Conservation (phyloP, 768 basidiomycete species). For the Suillus subalutaceus region DNA sequence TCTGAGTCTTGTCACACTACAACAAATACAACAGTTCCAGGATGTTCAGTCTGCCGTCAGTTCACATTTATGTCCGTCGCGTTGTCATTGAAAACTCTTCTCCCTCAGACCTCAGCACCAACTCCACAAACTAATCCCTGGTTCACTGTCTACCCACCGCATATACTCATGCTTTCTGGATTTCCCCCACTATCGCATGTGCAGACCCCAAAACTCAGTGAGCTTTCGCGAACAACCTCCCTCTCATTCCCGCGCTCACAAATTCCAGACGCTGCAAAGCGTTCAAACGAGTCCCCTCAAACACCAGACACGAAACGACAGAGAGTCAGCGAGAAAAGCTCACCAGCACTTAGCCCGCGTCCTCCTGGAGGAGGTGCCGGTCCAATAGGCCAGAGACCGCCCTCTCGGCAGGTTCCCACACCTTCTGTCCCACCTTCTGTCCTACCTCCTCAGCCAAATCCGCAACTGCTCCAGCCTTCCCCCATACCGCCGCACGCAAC, state of each 20-base stretch:
- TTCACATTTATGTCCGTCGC: constrained; percentile 9
- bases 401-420: constrained; percentile 4
- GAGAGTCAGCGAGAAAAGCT: constrained; percentile 20
- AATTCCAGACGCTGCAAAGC: constrained; percentile 39
- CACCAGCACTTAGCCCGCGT: constrained; percentile 5
- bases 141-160: constrained; percentile 53
- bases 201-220: constrained; percentile 31
- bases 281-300: constrained; percentile 41
- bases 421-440: constrained; percentile 4
- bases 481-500: constrained; percentile 22
- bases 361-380: constrained; percentile 4
- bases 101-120: constrained; percentile 37
- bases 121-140: constrained; percentile 47
- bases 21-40: constrained; percentile 48
- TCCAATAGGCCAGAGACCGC: constrained; percentile 4
- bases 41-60: constrained; percentile 55
- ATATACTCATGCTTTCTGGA: constrained; percentile 51
- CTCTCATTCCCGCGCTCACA: constrained; percentile 17
- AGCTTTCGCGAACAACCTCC: constrained; percentile 25
- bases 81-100: not conserved
- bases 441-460: constrained; percentile 9
- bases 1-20: constrained; percentile 52
- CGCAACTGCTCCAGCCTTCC: constrained; percentile 10
- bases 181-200: constrained; percentile 34
- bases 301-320: constrained; percentile 51